phyloP scores from a whole-genome alignment of 345 rosid species.

The Fremontodendron californicum region DNA sequence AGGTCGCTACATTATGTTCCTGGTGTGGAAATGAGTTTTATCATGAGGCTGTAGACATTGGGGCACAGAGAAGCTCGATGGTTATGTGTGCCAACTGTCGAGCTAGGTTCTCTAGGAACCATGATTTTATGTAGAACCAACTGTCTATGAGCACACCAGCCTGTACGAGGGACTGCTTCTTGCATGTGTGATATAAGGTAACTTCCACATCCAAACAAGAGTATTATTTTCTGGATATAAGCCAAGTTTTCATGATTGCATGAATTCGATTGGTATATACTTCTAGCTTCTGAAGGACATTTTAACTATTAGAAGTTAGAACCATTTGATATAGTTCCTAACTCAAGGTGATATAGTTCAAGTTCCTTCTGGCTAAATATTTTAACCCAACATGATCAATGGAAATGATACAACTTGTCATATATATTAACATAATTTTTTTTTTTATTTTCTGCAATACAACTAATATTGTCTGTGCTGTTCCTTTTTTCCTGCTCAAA shows the following conservation, averaged over 20 bases:
- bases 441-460: not conserved
- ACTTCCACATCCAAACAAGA: slow-evolving; percentile 13
- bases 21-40: slow-evolving; percentile 44
- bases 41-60: slow-evolving; percentile 28
- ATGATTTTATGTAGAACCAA: slow-evolving; percentile 21
- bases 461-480: not conserved
- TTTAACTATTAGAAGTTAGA: not conserved
- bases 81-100: slow-evolving; percentile 43
- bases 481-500: no score
- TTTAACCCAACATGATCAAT: not conserved
- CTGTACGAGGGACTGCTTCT: not conserved
- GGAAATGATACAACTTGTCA: not conserved
- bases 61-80: slow-evolving; percentile 23
- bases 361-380: not conserved
- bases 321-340: not conserved
- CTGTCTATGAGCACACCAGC: slow-evolving; percentile 12
- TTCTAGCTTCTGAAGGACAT: not conserved
- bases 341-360: no score
- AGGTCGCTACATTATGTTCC: slow-evolving; percentile 29
- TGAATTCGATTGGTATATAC: not conserved
- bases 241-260: slow-evolving; percentile 3
- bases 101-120: slow-evolving; percentile 36
- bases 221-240: not conserved
- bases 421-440: not conserved
- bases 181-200: slow-evolving; percentile 17